Evolutionary conservation across 768 basidiomycete genomes (phyloP).

Genomic region (Stropharia rugosoannulata): DNA sequence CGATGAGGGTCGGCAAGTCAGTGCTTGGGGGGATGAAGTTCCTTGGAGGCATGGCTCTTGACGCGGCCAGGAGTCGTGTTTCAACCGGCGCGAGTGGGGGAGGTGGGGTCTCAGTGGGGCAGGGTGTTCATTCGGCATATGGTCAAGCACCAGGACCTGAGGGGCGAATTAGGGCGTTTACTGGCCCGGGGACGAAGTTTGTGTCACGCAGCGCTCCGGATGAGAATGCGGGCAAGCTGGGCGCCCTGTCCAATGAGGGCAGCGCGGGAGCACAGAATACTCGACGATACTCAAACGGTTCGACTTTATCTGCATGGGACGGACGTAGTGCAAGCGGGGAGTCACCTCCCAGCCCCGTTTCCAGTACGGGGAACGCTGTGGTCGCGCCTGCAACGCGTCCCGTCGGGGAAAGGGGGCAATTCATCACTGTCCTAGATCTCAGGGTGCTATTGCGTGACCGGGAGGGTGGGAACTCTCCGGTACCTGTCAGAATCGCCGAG

Average conservation of each 20-base stretch:
- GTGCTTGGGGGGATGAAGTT: slow-evolving; percentile 67
- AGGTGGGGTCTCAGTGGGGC: too few species aligned
- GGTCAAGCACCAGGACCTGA: background rate
- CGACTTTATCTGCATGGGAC: slow-evolving; percentile 2
- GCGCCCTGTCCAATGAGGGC: slow-evolving; percentile 1
- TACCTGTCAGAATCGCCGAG: slow-evolving; percentile 37
- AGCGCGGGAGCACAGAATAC: slow-evolving; percentile 13
- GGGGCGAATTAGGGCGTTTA: slow-evolving; percentile 4
- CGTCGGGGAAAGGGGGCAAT: slow-evolving; percentile 32
- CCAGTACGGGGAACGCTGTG: slow-evolving; percentile 9
- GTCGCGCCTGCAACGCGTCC: slow-evolving; percentile 23
- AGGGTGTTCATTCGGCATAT: too few species aligned
- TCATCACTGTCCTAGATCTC: slow-evolving; percentile 60
- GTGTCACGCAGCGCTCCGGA: slow-evolving; percentile 68
- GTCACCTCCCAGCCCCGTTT: background rate
- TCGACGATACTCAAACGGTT: slow-evolving; percentile 20
- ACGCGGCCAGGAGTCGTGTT: slow-evolving; percentile 42
- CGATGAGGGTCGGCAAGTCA: too few species aligned
- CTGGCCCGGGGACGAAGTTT: slow-evolving; percentile 18
- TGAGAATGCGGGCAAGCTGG: slow-evolving; percentile 10
- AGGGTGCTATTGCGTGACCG: slow-evolving; percentile 5
- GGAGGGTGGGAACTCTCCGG: background rate
- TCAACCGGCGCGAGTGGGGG: slow-evolving; percentile 14
- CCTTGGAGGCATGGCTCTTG: slow-evolving; percentile 59
- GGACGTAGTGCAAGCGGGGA: background rate